Evolutionary conservation across 2,329 filamentous ascomycete genomes (phyloP).

Genomic region (Cytospora schulzeri): DNA sequence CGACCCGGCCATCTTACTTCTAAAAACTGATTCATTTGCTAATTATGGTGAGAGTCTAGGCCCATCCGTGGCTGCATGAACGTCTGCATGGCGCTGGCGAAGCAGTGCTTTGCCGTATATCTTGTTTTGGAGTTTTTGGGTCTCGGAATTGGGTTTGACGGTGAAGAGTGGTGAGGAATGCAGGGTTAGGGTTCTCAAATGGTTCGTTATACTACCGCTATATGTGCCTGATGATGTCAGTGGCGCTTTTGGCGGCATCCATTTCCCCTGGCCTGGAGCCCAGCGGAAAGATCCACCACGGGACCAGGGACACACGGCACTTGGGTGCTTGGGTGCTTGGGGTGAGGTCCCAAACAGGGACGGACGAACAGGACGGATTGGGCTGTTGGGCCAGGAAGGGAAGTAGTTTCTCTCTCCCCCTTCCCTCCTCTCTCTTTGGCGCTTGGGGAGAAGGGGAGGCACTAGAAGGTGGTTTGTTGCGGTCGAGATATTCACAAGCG

Average conservation of each 20-base stretch:
- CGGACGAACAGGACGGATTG: background rate
- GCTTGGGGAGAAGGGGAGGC: background rate
- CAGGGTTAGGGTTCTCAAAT: background rate
- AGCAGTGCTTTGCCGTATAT: background rate
- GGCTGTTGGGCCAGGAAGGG: background rate
- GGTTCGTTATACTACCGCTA: background rate
- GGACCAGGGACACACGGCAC: background rate
- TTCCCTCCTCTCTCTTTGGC: too few species aligned
- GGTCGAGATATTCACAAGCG: background rate
- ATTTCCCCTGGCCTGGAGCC: conserved; percentile 5
- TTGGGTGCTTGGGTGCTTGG: background rate
- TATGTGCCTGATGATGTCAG: conserved; percentile 14
- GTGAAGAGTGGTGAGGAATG: background rate
- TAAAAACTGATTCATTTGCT: background rate
- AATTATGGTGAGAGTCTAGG: background rate
- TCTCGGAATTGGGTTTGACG: background rate
- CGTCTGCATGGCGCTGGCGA: background rate
- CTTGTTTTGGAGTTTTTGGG: too few species aligned
- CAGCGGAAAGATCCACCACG: conserved; percentile 1
- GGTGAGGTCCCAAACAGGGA: background rate
- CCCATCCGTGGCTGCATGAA: background rate
- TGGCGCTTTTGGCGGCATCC: conserved; percentile 18
- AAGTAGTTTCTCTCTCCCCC: too few species aligned
- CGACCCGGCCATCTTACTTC: background rate
- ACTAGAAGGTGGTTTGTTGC: background rate